These are phyloP conservation scores for Bisporella sp. DNA, from an alignment of 2,329 filamentous ascomycete species.

Conservation along the genomic window DNA sequence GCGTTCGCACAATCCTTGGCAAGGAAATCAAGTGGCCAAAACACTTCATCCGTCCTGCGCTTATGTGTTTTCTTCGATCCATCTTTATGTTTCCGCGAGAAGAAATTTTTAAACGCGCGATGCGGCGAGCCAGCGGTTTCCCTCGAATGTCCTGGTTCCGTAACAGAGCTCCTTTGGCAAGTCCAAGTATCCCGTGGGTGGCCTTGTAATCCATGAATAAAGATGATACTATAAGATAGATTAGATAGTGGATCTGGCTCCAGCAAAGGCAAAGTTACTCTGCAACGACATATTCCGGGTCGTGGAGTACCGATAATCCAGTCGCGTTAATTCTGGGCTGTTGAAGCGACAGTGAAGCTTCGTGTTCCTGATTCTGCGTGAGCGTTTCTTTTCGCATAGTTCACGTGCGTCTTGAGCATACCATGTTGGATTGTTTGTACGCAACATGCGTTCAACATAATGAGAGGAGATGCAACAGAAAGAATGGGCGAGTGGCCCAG, in stretches of 20 bases:
- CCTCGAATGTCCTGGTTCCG: not conserved
- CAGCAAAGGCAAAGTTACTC: conserved; percentile 5
- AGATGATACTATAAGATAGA: conserved; percentile 8
- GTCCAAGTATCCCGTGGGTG: conserved; percentile 11
- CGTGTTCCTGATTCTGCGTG: not conserved
- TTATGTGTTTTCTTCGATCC: not conserved
- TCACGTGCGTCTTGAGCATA: not conserved
- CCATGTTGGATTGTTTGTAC: too few relatives aligned
- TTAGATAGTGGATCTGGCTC: not conserved
- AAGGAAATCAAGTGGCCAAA: conserved; percentile 16
- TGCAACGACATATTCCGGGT: conserved; percentile 6
- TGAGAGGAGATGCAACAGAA: too few relatives aligned
- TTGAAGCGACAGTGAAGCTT: not conserved
- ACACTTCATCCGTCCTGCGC: conserved; percentile 4
- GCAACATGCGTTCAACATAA: too few relatives aligned
- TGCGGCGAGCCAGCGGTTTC: not conserved
- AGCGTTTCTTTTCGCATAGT: not conserved
- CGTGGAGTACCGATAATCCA: conserved; percentile 8
- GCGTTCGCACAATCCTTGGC: conserved; percentile 10
- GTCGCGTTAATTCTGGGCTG: conserved; percentile 6
- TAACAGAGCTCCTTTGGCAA: not conserved
- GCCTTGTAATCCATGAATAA: conserved; percentile 14
- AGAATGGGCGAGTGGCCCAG: too few relatives aligned
- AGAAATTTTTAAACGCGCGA: conserved; percentile 2
- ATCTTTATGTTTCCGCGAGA: conserved; percentile 6